Base-by-base conservation (phyloP, 768 basidiomycete genomes). In the Boletus subcaerulescens region DNA sequence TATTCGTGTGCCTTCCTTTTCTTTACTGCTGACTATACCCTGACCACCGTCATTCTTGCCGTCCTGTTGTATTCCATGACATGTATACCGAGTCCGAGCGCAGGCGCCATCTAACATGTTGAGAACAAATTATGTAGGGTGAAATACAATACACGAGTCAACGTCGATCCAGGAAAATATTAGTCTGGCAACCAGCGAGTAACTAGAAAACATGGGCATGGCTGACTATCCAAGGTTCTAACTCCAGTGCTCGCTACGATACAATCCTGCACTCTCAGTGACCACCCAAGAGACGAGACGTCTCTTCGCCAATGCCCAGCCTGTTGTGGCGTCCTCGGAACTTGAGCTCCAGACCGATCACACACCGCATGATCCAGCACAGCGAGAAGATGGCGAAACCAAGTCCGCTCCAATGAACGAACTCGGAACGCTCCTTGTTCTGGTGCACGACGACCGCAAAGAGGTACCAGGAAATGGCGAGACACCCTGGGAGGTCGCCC, bases 351-450 rank as follows among this genome's bases (percentile, higher is more conserved):
- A 73, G 60, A 18, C 76, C 76, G 39, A 76, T 75, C 31, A 78
- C 67, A 42, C 81, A 78, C 66, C 85, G 83, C 68, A 82, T 68
- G 63, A 89, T 78, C 69, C 83, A 83, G 58, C 87, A 75, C 55
- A 84, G 70, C n/a, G 83, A 80, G 18, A 88, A 65, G 66, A 86
- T 76, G 68, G 84, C 79, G 65, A 82, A 82, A 14, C 74, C 84
- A 43, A 87, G 77, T 3, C 84, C 83, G 18, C 77, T 78, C 84
- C 84, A 89, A 68, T 86, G 84, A 50, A 89, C 75, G 71, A 87
- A 85, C 52, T 70, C 75, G 48, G 77, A 73, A 43, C 65, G 70
- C 35, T 69, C 71, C 47, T 70, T 66, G 41, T 56, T 70, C 66
- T 83, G 74, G 56, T 80, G 74, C 22, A 75, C 76, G 69, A 83